Base-by-base conservation (phyloP, 2,329 filamentous ascomycete species). In the Beauveria medogensis region DNA sequence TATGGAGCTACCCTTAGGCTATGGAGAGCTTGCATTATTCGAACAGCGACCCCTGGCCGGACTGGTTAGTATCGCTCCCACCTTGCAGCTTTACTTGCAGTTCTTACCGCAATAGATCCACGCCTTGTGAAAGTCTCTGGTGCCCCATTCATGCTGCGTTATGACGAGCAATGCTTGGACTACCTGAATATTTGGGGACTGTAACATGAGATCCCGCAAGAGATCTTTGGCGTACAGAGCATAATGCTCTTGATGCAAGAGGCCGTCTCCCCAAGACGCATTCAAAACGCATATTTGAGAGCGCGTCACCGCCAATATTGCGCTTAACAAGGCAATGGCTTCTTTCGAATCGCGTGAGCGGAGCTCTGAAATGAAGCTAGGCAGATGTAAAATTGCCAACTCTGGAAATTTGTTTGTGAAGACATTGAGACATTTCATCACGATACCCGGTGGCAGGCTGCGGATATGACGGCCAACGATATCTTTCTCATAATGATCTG, bases 71-170 rank as follows among this genome's bases (percentile, higher is more conserved):
- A 41, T 2, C 34, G 5, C 5, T 1, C 5, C 14, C 2, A 6
- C 5, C 34, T 37, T 16, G 34, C 34, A 37, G 34, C 34, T 37
- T 37, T 37, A 5, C 34, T 6, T 16, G 34, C 12, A 6, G 5
- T 14, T 14, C 30, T 64, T 60, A 70, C 70, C 74, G 41, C 70
- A 75, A 43, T 75, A 73, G 62, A 78, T 73, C 75, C 76, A 78
- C 0, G 76, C 75, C 44, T 73, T 75, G 55, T 77, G 74, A 16
- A 75, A 75, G 28, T 76, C 70, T 8, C 76, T 68, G 0, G 70
- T 69, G 0, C 75, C 75, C 75, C 76, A 78, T 67, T 78, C 76
- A 22, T 76, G 72, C 0, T 77, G 64, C 0, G 73, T 71, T 22
- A 77, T 64, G 2, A 76, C 70, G 0, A 78, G 68, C n/a, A 77